Conservation (phyloP, 352 stramenopile genomes). For the Thalassiosira livingstoniorum region DNA sequence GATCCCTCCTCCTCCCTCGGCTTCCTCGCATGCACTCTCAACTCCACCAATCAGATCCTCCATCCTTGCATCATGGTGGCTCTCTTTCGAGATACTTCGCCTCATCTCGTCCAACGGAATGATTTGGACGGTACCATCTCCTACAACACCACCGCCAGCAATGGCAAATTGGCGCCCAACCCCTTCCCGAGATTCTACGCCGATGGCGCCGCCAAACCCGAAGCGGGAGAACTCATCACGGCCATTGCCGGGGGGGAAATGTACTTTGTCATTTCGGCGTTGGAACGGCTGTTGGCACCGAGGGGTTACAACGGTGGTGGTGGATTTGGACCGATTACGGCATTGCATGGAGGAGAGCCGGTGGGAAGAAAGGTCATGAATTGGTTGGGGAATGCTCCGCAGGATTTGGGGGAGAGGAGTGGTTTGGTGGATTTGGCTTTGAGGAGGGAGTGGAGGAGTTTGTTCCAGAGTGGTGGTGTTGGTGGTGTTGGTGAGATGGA, state of each 20-base stretch:
- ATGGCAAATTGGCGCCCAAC: slow-evolving; percentile 32
- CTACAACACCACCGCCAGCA: slow-evolving; percentile 41
- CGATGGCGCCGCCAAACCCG: slow-evolving; percentile 57
- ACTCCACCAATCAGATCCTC: slow-evolving; percentile 69
- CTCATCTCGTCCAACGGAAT: slow-evolving; percentile 10
- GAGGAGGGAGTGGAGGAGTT: slow-evolving; percentile 47
- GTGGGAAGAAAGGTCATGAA: slow-evolving; percentile 59
- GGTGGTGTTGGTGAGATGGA: neutral
- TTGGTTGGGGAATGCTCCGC: slow-evolving; percentile 55
- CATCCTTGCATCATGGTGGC: slow-evolving; percentile 67
- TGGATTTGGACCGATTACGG: no score
- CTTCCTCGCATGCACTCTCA: slow-evolving; percentile 65
- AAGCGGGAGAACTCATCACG: slow-evolving; percentile 61
- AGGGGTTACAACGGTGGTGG: slow-evolving; percentile 57
- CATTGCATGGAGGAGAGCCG: slow-evolving; percentile 65
- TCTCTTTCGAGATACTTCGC: slow-evolving; percentile 46
- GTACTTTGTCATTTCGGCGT: slow-evolving; percentile 69
- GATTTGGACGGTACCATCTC: slow-evolving; percentile 56
- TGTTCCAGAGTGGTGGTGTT: slow-evolving; percentile 8
- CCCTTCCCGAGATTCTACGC: slow-evolving; percentile 63
- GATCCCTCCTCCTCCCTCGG: slow-evolving; percentile 54
- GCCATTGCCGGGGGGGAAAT: slow-evolving; percentile 65
- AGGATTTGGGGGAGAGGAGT: slow-evolving; percentile 56
- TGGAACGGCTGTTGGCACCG: slow-evolving; percentile 53
- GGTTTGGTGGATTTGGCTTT: slow-evolving; percentile 44